These are phyloP conservation scores for Chaetomiaceae sp. DNA, from an alignment of 2,329 filamentous ascomycete species.

Conservation along the genomic window DNA sequence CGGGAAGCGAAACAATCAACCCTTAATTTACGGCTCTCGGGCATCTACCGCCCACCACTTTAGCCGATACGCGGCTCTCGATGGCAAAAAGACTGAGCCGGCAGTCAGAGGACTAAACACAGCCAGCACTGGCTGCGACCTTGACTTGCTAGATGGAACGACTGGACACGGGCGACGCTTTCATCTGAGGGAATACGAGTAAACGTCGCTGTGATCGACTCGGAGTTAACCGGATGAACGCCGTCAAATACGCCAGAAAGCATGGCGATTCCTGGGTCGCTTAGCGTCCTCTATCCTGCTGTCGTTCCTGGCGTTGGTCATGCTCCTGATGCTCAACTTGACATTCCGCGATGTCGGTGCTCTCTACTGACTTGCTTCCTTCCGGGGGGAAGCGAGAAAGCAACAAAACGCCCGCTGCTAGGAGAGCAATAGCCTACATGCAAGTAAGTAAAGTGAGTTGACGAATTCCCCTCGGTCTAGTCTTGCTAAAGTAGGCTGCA, in stretches of 20 bases:
- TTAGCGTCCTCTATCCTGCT: neutral
- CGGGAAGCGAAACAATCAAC: neutral
- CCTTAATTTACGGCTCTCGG: neutral
- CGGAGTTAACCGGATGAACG: too few relatives aligned
- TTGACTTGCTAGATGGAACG: too few relatives aligned
- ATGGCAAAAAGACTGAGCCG: neutral
- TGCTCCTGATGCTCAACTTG: neutral
- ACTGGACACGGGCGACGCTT: too few relatives aligned
- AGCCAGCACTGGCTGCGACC: too few relatives aligned
- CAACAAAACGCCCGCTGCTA: slow-evolving; percentile 39
- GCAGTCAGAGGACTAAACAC: neutral
- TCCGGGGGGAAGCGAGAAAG: slow-evolving; percentile 41
- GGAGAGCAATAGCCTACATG: slow-evolving; percentile 48
- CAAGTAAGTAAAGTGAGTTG: neutral
- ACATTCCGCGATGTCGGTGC: neutral
- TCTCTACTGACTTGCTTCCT: slow-evolving; percentile 35
- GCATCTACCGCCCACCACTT: neutral
- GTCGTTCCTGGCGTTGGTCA: neutral
- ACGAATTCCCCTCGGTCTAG: too few relatives aligned
- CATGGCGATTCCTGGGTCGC: neutral
- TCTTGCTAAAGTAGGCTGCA: neutral
- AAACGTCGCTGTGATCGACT: too few relatives aligned
- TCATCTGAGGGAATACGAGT: too few relatives aligned
- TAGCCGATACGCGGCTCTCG: neutral
- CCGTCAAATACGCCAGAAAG: too few relatives aligned